Percentiles rank a stretch among this genome's conserved stretches.
phyloP scores from a whole-genome alignment of 2,329 filamentous ascomycete species.

The Xylariaceae sp. region DNA sequence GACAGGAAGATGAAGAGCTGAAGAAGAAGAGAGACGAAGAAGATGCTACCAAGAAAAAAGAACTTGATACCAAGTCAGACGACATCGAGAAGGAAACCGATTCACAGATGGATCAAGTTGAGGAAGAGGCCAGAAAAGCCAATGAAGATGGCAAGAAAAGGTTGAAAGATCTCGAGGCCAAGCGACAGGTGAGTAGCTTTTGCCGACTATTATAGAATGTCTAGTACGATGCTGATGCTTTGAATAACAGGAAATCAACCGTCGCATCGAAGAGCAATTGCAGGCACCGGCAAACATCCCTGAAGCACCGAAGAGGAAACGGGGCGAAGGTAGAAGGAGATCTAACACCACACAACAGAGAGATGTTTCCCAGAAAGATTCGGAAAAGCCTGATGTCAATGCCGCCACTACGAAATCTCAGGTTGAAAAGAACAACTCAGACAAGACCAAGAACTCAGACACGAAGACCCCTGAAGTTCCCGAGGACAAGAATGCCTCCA shows the following conservation, averaged over 20 bases:
- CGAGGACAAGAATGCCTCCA: no score
- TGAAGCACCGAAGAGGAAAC: not conserved
- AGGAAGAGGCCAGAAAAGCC: constrained; percentile 28
- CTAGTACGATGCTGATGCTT: not conserved
- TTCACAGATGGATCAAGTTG: constrained; percentile 31
- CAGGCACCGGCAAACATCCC: constrained; percentile 9
- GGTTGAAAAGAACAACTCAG: no score
- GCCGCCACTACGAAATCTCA: no score
- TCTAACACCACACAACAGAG: no score
- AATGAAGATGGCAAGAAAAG: constrained; percentile 32
- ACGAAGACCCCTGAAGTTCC: no score
- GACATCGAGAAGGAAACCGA: constrained; percentile 36
- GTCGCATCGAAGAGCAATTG: constrained; percentile 40
- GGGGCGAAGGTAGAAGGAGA: not conserved
- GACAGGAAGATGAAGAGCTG: constrained; percentile 36
- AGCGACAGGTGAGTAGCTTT: constrained; percentile 27
- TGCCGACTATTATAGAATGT: no score
- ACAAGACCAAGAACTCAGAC: no score
- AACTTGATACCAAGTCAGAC: constrained; percentile 28
- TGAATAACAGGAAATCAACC: constrained; percentile 37
- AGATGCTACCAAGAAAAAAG: constrained; percentile 30
- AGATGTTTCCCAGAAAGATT: no score
- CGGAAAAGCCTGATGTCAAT: no score
- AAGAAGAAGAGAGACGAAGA: constrained; percentile 25
- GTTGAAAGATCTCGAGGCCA: constrained; percentile 33